Evolutionary conservation across 2,329 filamentous ascomycete genomes (phyloP).

Genomic region (Chrysoporthe cubensis): DNA sequence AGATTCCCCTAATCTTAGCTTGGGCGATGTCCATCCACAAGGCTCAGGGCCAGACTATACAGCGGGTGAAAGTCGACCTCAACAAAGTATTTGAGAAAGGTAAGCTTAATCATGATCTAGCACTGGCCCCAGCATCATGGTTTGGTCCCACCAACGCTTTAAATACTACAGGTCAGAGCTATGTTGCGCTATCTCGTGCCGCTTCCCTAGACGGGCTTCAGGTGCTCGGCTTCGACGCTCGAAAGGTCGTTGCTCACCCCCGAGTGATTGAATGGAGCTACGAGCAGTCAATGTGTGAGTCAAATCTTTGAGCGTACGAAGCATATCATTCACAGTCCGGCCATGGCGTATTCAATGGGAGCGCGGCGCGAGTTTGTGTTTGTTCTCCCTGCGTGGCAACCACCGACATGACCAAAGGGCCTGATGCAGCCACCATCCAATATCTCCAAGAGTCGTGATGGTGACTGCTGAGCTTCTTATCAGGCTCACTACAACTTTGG

Average conservation of each 20-base stretch:
- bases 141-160: neutral
- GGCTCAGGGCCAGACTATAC: slow-evolving; percentile 28
- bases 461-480: too few relatives aligned
- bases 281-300: neutral
- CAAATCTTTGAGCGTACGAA: neutral
- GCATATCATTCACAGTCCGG: too few relatives aligned
- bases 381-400: too few relatives aligned
- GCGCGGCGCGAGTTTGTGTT: too few relatives aligned
- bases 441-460: too few relatives aligned
- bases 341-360: too few relatives aligned
- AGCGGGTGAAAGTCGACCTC: slow-evolving; percentile 24
- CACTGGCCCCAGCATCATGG: neutral
- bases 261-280: slow-evolving; percentile 21
- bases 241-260: slow-evolving; percentile 21
- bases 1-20: slow-evolving; percentile 24
- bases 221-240: slow-evolving; percentile 23
- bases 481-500: too few relatives aligned
- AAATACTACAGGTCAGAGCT: slow-evolving; percentile 16
- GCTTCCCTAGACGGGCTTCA: slow-evolving; percentile 24
- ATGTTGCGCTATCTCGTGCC: slow-evolving; percentile 26
- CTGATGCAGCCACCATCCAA: too few relatives aligned
- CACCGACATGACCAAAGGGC: too few relatives aligned
- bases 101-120: neutral
- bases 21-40: slow-evolving; percentile 29
- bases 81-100: slow-evolving; percentile 27